Evolutionary conservation across 495 filamentous ascomycete species (phyloP), one percentile per base, ranked within the genome.

Genomic region (Aspergillus nanangensis): DNA sequence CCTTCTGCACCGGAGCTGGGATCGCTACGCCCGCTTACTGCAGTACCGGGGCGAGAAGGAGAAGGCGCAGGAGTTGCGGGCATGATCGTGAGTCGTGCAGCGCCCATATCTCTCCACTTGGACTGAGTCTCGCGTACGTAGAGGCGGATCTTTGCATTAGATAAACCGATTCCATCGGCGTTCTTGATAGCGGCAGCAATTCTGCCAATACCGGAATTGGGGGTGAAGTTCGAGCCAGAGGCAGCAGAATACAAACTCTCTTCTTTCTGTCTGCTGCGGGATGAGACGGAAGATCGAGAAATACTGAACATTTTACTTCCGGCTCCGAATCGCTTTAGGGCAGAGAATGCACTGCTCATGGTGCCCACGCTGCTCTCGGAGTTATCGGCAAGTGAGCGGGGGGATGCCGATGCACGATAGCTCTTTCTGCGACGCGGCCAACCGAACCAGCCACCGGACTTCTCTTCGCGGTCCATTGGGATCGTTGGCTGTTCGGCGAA

Each of bases 61-160:
- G 72, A 56, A 51, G 77, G 69, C 23, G 79, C 77, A 19, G 75
- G 66, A 29, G 79, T 70, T 1, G 85, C 82, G 8, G 85, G 84
- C 63, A 86, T 81, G 56, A 97, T 90, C 23, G 84, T 86, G 24
- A 98, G 64, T 22, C 82, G 74, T 39, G 90, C 91, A 37, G 86
- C 81, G 43, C 92, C 91, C 71, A 92, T 83, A 54, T 96, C 91
- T 22, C 86, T 80, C 93, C 93, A 98, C 57, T 86, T 88, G 27
- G 81, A 82, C 17, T 80, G 71, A 3, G 80, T 79, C 41, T 91
- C 84, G 32, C 89, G 83, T 14, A 82, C 62, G 64, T 96, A 95
- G 25, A 96, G 77, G 19, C 88, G 80, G 53, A 83, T 86, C 51
- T 93, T 90, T 38, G 90, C 79, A 50, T 88, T 88, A 11, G 81